Evolutionary conservation across 2,329 filamentous ascomycete genomes (phyloP), one percentile per base, ranked within the genome.

Genomic region (Dothistroma pini): DNA sequence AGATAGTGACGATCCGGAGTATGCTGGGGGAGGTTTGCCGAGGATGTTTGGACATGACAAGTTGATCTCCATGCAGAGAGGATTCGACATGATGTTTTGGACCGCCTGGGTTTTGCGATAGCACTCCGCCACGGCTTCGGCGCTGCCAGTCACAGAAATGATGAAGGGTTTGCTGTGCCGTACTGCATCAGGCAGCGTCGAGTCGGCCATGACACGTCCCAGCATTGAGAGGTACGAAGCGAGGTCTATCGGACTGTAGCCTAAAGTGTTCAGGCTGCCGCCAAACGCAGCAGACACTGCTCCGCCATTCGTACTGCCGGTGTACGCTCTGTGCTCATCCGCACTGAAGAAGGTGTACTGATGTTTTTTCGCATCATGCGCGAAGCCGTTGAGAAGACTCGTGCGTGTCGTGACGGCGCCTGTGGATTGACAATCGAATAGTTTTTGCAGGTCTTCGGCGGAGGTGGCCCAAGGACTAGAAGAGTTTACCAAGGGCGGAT

Each of bases 41-140:
- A 83, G 80, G 54, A 93, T 92, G 69, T 93, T 93, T 0, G 90
- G 90, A 67, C 90, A 93, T 34, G 85, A 89, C 32, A 93, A 83
- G 71, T 93, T 93, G 69, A 93, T 79, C 74, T 93, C 90, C 79
- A 92, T 84, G 19, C 86, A 86, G 0, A 90, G 77, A 1, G 80
- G 79, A 65, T 85, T 78, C 25, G 29, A 53, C 3, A 71, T 78
- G 1, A 56, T 58, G 1, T 49, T 19, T 60, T 80, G 62, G 63
- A 69, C 52, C 29, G 61, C 60, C 71, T 70, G 73, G 61, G 89
- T 81, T 14, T 77, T 74, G 0, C 66, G 63, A 70, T 89, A 88
- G 75, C 85, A 87, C 59, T 75, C 66, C 0, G 77, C 75, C 0
- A 91, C 80, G 11, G 89, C 85, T 0, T 77, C 70, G 0, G 84